A percentile compares a stretch with the other conserved stretches of the same genome.
Conservation (phyloP, 495 filamentous ascomycete genomes). For the Pyrenula aspistea region DNA sequence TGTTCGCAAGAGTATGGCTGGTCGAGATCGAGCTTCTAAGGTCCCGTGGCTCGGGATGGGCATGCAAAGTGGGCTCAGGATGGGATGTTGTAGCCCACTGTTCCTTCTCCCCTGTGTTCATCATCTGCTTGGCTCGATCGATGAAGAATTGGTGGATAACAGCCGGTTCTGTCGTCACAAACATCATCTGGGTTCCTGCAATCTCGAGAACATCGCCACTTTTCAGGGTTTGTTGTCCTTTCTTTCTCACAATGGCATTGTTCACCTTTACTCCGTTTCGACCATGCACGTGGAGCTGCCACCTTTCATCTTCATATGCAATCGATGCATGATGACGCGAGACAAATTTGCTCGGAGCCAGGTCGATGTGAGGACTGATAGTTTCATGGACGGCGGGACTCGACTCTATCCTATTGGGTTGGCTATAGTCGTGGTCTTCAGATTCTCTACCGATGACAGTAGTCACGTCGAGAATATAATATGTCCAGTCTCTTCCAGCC, state of each 20-base stretch:
- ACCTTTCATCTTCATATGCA: slow-evolving; percentile 53
- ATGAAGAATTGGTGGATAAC: slow-evolving; percentile 46
- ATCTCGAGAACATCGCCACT: slow-evolving; percentile 87
- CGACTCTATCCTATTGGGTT: slow-evolving; percentile 30
- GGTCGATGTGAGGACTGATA: slow-evolving; percentile 55
- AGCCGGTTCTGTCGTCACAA: slow-evolving; percentile 61
- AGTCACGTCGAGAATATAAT: slow-evolving; percentile 68
- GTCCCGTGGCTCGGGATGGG: slow-evolving; percentile 5
- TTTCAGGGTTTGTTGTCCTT: slow-evolving; percentile 48
- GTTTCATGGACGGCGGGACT: slow-evolving; percentile 33
- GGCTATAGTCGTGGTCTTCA: slow-evolving; percentile 36
- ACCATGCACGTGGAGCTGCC: slow-evolving; percentile 78
- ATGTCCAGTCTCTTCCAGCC: slow-evolving; percentile 85
- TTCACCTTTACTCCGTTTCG: slow-evolving; percentile 83
- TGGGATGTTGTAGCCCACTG: slow-evolving; percentile 31
- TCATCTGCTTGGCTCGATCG: slow-evolving; percentile 32
- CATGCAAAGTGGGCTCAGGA: slow-evolving; percentile 17
- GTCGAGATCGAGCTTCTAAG: slow-evolving; percentile 3
- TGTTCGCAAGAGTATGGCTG: slow-evolving; percentile 14
- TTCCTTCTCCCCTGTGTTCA: slow-evolving; percentile 23
- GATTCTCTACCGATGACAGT: slow-evolving; percentile 78
- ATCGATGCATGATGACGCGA: slow-evolving; percentile 83
- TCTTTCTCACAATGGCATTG: slow-evolving; percentile 51
- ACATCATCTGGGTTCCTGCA: slow-evolving; percentile 93
- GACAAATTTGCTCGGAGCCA: slow-evolving; percentile 86